Evolutionary conservation across 2,329 filamentous ascomycete species (phyloP), one percentile per base, ranked within the genome.

Genomic region (Cladosporium cucumerinum): DNA sequence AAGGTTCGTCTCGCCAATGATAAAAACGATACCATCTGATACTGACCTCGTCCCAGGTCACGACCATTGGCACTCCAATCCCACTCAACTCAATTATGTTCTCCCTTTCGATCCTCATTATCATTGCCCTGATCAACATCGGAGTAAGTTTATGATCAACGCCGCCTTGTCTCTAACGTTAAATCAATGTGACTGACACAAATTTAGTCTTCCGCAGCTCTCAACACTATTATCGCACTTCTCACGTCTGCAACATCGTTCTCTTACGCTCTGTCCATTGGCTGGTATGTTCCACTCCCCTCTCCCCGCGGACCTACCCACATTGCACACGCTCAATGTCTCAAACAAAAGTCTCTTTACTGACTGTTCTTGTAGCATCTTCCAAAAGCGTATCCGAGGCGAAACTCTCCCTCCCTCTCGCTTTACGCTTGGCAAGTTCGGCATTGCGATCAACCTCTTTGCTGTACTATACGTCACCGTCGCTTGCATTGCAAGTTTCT

Each of bases 211-310:
- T 77, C 78, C 63, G 78, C 52, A 18, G 49, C 60, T 3, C 48
- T 71, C 68, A 77, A 77, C 65, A 71, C 74, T 61, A 70, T 80
- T 63, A 75, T 79, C 36, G 78, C 76, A 0, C 73, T 80, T 14
- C 74, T 74, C 57, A 69, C 76, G 12, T 74, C 75, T 6, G 74
- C 75, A 3, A 69, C 77, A 1, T 75, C 80, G 72, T 76, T 75
- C 11, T 78, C 77, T 10, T 81, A 80, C 71, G 71, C 76, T 49
- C 72, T 81, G 57, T 74, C 72, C 25, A 80, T 80, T 64, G 74
- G 74, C 61, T 74, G 74, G 57, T 60, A 60, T 10, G 57, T 18
- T 28, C 4, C 8, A 8, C 18, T n/a, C 8, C 6, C 6, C 14
- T n/a, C 14, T 5, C 28, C 7, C 30, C 26, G 7, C 25, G 10